Evolutionary conservation across 257 asterid genomes (phyloP), one percentile per base, ranked within the genome.

Genomic region (Scutellaria barbata): DNA sequence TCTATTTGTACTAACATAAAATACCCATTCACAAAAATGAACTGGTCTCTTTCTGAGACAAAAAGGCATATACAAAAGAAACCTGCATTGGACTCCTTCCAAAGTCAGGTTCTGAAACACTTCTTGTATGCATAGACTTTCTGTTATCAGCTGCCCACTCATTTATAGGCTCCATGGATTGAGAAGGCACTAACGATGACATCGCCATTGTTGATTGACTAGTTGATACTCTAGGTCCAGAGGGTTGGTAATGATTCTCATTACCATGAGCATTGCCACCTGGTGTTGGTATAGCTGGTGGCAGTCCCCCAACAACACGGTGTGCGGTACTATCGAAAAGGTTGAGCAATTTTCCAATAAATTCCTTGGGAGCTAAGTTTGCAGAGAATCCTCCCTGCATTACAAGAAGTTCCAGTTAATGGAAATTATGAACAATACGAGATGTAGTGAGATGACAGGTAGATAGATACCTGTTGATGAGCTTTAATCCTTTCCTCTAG

Each of bases 51-150:
- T 71, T 20, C 25, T 63, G 22, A 68, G 37, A 50, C 35, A 69
- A 33, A 41, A 54, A 61, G 8, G 53, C 56, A 77, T 7, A 50
- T 52, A 50, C 17, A 37, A 69, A 71, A 77, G 78, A 70, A 78
- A 95, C 99, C 99, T 95, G 96, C 84, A 80, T 83, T 47, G 96
- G 97, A 81, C 85, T 90, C 84, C 96, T 88, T 55, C 99, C 98
- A 50, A 95, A 85, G 85, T 95, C 95, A 13, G 99, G 99, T 83
- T 95, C 99, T 30, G 99, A 95, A 75, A 86, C 89, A 85, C 99
- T 95, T 83, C 99, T 79, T 47, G 84, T 81, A 68, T 95, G 98
- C 88, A 79, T 85, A 0, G 79, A 41, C 87, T 40, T 90, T 81
- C 81, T 77, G 77, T 76, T 69, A 77, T 83, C 85, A 74, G 86